Evolutionary conservation across 2,329 filamentous ascomycete species (phyloP), one percentile per base, ranked within the genome.

Genomic region (Cyanodermella asteris): DNA sequence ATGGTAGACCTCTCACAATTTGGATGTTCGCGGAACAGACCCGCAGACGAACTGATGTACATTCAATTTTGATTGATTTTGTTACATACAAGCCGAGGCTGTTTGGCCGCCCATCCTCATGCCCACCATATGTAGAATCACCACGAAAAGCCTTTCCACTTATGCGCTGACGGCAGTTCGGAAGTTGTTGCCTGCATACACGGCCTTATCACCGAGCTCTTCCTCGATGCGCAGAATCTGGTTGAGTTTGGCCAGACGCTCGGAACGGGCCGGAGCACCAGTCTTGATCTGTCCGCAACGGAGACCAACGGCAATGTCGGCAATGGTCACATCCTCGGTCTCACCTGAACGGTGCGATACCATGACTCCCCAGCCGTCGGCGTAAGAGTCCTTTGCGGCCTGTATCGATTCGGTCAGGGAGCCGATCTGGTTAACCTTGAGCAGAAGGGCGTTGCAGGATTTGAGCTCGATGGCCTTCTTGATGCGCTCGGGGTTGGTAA

Each of bases 401-500:
- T 94, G 82, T 60, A 94, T 93, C 32, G 87, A 91, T 67, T 97
- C 87, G 42, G 80, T 90, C 46, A 97, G 72, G 41, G 87, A 93
- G 59, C 87, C 87, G 45, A 97, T 97, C 68, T 97, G 87, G 76
- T 97, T 97, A 57, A 97, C 82, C 75, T 97, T 97, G 51, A 97
- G 78, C 35, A 97, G 70, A 32, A 97, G 75, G 38, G 82, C 77
- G 51, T 97, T 94, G 72, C 82, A 87, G 44, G 87, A 78, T 76
- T 97, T 97, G 48, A 87, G 74, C 55, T 94, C 82, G 42, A 94
- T 91, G 46, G 87, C 87, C 69, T 90, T 91, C 78, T 94, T 93
- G 70, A 97, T 97, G 56, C 87, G 84, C 45, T 77, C 60, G 36
- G 87, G 87, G 72, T 97, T 97, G 57, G 87, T 97, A 56, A 97